A percentile compares a stretch with the other conserved stretches of the same genome.
phyloP scores from a whole-genome alignment of 1,284 basidiomycete genomes.

The Xanthoconium separans region DNA sequence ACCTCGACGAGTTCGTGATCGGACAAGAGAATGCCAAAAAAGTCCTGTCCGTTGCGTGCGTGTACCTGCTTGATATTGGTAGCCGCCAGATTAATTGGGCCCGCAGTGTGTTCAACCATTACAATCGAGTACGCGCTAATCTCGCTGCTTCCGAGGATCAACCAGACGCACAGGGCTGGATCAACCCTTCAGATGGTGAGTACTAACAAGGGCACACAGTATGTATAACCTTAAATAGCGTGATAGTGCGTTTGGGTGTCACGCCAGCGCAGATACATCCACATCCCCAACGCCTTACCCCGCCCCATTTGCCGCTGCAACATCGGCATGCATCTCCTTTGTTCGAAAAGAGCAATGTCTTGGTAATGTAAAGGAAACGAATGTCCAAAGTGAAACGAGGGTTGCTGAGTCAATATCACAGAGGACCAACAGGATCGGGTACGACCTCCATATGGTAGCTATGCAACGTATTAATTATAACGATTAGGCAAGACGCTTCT shows the following conservation, averaged over 20 bases:
- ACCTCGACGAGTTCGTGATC: constrained; percentile 88
- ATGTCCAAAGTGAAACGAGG: not conserved
- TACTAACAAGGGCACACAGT: not conserved
- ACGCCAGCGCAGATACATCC: constrained; percentile 59
- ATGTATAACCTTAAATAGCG: not conserved
- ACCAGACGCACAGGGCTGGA: constrained; percentile 35
- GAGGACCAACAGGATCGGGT: constrained; percentile 84
- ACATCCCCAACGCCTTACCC: constrained; percentile 39
- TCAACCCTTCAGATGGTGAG: constrained; percentile 35
- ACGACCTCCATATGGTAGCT: constrained; percentile 6
- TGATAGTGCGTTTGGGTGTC: constrained; percentile 39
- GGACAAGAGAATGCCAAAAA: constrained; percentile 94
- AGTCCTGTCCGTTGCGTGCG: constrained; percentile 86
- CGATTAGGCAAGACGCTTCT: constrained; percentile 80
- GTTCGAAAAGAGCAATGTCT: constrained; percentile 93
- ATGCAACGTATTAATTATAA: constrained; percentile 6
- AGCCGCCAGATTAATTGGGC: constrained; percentile 2
- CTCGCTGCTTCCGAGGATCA: constrained; percentile 49
- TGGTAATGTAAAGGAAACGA: constrained; percentile 59
- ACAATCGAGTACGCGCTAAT: constrained; percentile 77
- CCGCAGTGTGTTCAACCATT: constrained; percentile 87
- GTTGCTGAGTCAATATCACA: constrained; percentile 31
- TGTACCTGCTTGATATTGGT: constrained; percentile 22
- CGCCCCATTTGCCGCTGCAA: constrained; percentile 41
- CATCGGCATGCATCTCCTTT: constrained; percentile 48